Base-by-base conservation (phyloP, 257 asterid species). In the Solanum okadae region DNA sequence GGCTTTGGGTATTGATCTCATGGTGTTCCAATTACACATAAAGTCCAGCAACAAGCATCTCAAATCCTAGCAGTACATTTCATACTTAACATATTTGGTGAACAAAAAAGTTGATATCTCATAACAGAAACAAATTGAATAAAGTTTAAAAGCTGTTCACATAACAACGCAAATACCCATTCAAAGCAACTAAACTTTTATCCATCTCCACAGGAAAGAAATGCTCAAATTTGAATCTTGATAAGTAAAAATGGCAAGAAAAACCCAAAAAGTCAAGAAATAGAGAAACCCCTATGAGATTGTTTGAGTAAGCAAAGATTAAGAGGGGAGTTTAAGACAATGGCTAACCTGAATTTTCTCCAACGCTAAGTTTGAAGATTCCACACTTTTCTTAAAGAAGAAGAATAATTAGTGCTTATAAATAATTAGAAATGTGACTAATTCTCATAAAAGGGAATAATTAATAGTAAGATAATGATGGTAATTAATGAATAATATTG, bases 281-380 rank as follows among this genome's bases (percentile, higher is more conserved):
- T 46, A 29, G 70, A 81, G n/a, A 18, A 46, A 10, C 42, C 40
- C 86, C 4, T 46, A 15, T 29, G 25, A 46, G 67, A 79, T 46
- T 23, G 34, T 78, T 29, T 78, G 61, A 42, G 68, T 81, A 81
- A 20, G 68, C 42, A 81, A 16, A 81, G 68, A 81, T 29, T 49
- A 31, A 18, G 63, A 56, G 10, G 52, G 40, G 34, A 85, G 77
- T 38, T 78, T 68, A 20, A 70, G 71, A 23, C 76, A 25, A 15
- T 40, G 29, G n/a, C 44, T 52, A 38, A 77, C 91, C 88, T 76
- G 40, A 9, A 31, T 56, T 88, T 59, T 81, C 90, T 86, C 35
- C 31, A 70, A 88, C 79, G 84, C 88, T 38, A 86, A 65, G 88
- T 61, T 33, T 40, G 83, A 71, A 44, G 78, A 72, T 63, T 61